Base-by-base conservation (phyloP, 228 moss, liverwort and hornwort genomes). In the Sphagnum fallax region DNA sequence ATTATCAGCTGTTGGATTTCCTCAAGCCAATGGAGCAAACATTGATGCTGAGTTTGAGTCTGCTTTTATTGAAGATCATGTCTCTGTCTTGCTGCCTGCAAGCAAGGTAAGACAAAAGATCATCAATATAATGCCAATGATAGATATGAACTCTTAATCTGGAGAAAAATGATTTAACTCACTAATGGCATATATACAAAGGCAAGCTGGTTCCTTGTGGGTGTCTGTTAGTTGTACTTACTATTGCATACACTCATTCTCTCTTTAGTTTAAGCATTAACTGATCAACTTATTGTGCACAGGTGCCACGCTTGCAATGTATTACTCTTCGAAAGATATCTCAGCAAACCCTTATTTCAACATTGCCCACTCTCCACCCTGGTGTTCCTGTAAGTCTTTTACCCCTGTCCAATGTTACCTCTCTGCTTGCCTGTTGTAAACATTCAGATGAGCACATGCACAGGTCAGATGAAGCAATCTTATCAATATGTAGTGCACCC, bases 251-350 rank as follows among this genome's bases (percentile, higher is more conserved):
- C 62, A 14, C 16, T 16, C 15, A 60, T 14, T 58, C 12, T 11
- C 60, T 16, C 12, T 49, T 15, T 58, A 32, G 51, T 18, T 8
- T 1, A 13, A 60, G 57, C 18, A 10, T 52, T 0, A 68, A 18
- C 47, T 1, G 52, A 18, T 14, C 9, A 49, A 18, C 51, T 62
- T 64, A 32, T 32, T 60, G 53, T 73, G 63, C 77, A 81, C 85
- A 98, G 97, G 94, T 98, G 66, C 98, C 98, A 65, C 90, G 98
- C 59, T 67, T 98, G 62, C 98, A 98, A 67, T 98, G 86, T 61
- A 81, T 98, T 18, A 86, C 90, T 15, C 74, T 77, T 66, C 87
- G 86, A 70, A 94, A 92, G 78, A 69, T 90, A 50, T 72, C 55
- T 52, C 53, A 65, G 48, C 76, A 76, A 69, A 79, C 59, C 58